These are phyloP conservation scores for Rhytidiadelphus loreus DNA, from an alignment of 225 moss, liverwort and hornwort genomes.

Conservation along the genomic window DNA sequence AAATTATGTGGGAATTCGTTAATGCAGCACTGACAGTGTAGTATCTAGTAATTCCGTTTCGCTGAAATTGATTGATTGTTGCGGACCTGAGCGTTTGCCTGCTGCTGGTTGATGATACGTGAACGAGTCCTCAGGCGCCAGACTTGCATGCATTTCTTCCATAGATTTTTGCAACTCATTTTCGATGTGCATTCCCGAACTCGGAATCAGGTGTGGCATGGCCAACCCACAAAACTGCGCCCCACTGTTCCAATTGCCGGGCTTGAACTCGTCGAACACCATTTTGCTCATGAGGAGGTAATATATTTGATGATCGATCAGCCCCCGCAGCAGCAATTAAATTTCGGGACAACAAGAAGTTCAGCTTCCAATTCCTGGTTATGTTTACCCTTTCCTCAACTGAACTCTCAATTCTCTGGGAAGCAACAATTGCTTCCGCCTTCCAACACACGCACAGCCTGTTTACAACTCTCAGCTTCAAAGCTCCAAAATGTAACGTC, in stretches of 20 bases:
- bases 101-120: slow-evolving; percentile 17
- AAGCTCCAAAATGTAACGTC: neutral
- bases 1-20: neutral
- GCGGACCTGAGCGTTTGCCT: slow-evolving; percentile 61
- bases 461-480: neutral
- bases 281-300: slow-evolving; percentile 25
- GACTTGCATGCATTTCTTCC: slow-evolving; percentile 40
- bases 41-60: slow-evolving; percentile 1
- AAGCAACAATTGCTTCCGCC: neutral
- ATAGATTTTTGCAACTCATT: slow-evolving; percentile 43
- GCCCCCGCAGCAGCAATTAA: neutral
- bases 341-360: neutral
- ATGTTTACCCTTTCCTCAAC: neutral
- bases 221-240: slow-evolving; percentile 43
- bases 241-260: slow-evolving; percentile 29
- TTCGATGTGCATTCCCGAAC: slow-evolving; percentile 36
- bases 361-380: slow-evolving; percentile 2
- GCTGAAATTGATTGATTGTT: slow-evolving; percentile 4
- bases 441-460: neutral
- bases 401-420: neutral
- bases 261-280: slow-evolving; percentile 50
- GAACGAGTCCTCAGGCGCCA: slow-evolving; percentile 36
- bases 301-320: neutral
- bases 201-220: slow-evolving; percentile 30
- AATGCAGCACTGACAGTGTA: neutral